A percentile compares a stretch with the other conserved stretches of the same genome.
Conservation (phyloP, 148 eudicot genomes). For the Suaeda aralocaspica region DNA sequence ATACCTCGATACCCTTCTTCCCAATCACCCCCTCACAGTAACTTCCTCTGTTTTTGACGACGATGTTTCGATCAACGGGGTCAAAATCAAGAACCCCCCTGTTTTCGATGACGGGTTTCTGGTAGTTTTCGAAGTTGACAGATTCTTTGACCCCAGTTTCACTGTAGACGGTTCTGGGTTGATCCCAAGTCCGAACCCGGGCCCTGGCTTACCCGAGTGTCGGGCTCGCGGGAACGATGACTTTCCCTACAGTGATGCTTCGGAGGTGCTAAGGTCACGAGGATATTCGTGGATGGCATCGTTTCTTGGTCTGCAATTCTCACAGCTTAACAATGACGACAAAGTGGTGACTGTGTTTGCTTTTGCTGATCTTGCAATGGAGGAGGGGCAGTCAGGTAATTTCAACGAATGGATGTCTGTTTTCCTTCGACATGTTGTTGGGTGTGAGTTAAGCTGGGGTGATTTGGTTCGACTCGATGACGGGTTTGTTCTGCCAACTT, state of each 20-base stretch:
- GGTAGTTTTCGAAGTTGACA: slow-evolving; percentile 35
- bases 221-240: neutral
- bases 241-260: slow-evolving; percentile 28
- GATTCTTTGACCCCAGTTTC: slow-evolving; percentile 41
- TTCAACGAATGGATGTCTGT: slow-evolving; percentile 32
- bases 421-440: slow-evolving; percentile 50
- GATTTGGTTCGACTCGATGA: slow-evolving; percentile 29
- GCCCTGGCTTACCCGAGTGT: neutral
- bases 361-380: slow-evolving; percentile 40
- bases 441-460: slow-evolving; percentile 36
- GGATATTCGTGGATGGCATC: slow-evolving; percentile 56
- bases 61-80: slow-evolving; percentile 14
- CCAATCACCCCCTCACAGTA: slow-evolving; percentile 32
- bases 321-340: slow-evolving; percentile 1
- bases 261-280: slow-evolving; percentile 35
- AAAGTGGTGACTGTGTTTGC: slow-evolving; percentile 50
- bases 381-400: slow-evolving; percentile 33
- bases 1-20: slow-evolving; percentile 44
- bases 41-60: slow-evolving; percentile 31
- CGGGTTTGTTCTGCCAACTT: slow-evolving; percentile 33
- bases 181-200: slow-evolving; percentile 8
- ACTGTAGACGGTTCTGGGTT: neutral
- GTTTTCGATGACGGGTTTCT: slow-evolving; percentile 57
- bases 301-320: slow-evolving; percentile 61
- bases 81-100: slow-evolving; percentile 36